These are phyloP conservation scores for Mucor plumbeus DNA, from an alignment of 371 early-diverging fungal species.

Conservation along the genomic window DNA sequence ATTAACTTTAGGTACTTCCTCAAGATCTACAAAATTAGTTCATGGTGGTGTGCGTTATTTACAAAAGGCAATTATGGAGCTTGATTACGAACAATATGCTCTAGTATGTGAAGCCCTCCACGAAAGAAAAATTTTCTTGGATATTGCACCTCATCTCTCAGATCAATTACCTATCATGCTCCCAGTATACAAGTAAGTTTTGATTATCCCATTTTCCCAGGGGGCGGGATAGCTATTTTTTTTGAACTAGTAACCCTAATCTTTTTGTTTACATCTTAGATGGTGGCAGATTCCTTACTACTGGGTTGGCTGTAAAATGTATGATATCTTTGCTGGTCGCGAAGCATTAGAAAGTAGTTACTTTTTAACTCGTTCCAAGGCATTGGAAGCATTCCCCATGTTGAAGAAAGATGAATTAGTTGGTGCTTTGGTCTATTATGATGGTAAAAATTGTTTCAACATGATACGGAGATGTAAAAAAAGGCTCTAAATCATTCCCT, in stretches of 20 bases:
- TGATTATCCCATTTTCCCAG: background rate
- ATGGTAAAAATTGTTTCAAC: slow-evolving; percentile 64
- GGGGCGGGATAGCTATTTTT: slow-evolving; percentile 9
- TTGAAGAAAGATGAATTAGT: slow-evolving; percentile 88
- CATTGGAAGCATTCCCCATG: slow-evolving; percentile 96
- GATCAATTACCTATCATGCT: slow-evolving; percentile 95
- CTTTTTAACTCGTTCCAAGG: slow-evolving; percentile 84
- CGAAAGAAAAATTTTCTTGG: slow-evolving; percentile 94
- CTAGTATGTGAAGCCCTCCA: slow-evolving; percentile 97
- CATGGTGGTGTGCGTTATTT: slow-evolving; percentile 99
- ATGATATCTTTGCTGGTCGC: slow-evolving; percentile 93
- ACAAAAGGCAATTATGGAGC: slow-evolving; percentile 96
- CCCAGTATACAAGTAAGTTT: slow-evolving; percentile 87
- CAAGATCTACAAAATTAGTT: slow-evolving; percentile 97
- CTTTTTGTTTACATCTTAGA: slow-evolving; percentile 34
- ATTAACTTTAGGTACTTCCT: slow-evolving; percentile 79
- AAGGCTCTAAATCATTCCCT: background rate
- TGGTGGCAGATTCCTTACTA: slow-evolving; percentile 98
- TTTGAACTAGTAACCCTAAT: slow-evolving; percentile 8
- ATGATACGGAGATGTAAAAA: slow-evolving; percentile 3
- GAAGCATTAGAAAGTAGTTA: slow-evolving; percentile 90
- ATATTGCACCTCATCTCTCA: slow-evolving; percentile 96
- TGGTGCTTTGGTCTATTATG: slow-evolving; percentile 98
- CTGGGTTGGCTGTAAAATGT: slow-evolving; percentile 96
- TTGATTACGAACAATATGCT: slow-evolving; percentile 97